phyloP scores from a whole-genome alignment of 2,329 filamentous ascomycete species.

The Cladosporium austrohemisphaericum region DNA sequence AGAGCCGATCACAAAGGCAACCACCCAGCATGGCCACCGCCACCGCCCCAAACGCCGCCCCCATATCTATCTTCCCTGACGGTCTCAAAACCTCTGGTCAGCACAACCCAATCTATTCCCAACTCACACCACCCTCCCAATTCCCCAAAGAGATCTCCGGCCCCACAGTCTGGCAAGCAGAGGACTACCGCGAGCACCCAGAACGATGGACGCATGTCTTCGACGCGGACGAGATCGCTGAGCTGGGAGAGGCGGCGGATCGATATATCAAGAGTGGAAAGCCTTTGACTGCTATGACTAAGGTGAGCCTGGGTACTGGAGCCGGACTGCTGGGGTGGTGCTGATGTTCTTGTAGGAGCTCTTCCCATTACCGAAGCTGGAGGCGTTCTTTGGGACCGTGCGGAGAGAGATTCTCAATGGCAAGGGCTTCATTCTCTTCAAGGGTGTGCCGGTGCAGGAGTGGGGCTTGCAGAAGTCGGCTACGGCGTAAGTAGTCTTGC shows the following conservation, averaged over 20 bases:
- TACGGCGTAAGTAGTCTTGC: conserved; percentile 46
- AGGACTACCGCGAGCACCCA: conserved; percentile 57
- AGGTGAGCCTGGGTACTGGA: conserved; percentile 35
- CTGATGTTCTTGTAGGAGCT: conserved; percentile 39
- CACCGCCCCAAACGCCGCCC: conserved; percentile 25
- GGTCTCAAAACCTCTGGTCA: conserved; percentile 66
- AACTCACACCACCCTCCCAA: conserved; percentile 60
- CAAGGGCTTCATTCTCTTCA: conserved; percentile 83
- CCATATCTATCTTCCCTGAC: conserved; percentile 54
- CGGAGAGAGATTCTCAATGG: conserved; percentile 67
- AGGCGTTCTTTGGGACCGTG: conserved; percentile 50
- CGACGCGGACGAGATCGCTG: conserved; percentile 59
- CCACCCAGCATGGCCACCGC: not conserved
- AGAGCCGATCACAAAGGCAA: too few species aligned
- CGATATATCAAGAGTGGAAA: conserved; percentile 59
- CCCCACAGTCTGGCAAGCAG: conserved; percentile 64
- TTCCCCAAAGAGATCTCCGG: conserved; percentile 68
- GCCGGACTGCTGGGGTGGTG: conserved; percentile 22
- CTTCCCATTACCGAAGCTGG: conserved; percentile 58
- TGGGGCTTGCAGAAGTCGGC: conserved; percentile 77
- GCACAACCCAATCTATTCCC: conserved; percentile 62
- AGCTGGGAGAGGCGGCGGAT: conserved; percentile 63
- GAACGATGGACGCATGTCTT: conserved; percentile 70
- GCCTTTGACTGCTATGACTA: conserved; percentile 65
- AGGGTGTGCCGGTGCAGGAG: conserved; percentile 67